Base-by-base conservation (phyloP, 164 flowering plant species). In the Macadamia tetraphylla region DNA sequence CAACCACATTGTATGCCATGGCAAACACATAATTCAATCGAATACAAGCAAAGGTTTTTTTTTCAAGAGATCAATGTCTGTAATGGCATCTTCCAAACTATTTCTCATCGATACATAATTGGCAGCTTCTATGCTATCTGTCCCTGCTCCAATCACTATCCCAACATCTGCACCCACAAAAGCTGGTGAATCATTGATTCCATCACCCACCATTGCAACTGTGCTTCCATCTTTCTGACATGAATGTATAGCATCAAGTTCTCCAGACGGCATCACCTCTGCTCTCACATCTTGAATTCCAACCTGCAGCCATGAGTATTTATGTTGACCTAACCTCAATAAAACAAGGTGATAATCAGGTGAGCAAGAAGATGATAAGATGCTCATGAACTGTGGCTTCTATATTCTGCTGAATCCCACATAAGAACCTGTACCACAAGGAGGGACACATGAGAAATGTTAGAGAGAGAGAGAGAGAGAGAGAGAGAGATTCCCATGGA, bases 131-230 rank as follows among this genome's bases (percentile, higher is more conserved):
- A 95, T 89, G 99, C 99, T 84, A 71, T 95, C 99, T 0, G 98
- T 95, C 14, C 99, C 99, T n/a, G 99, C 97, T 29, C 99, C 99
- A 17, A 95, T 92, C 14, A 98, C 99, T 87, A 95, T 95, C 14
- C 99, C 99, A 18, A 95, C 86, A 77, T 95, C 99, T 0, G 99
- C 97, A 10, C 94, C 98, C 32, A 97, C 99, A 51, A 95, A 82
- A 58, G 99, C 99, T 12, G 98, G 99, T 4, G 98, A 91, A 75
- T 95, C 99, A 46, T 95, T 95, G 71, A 95, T 91, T 0, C 99
- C 99, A 73, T 95, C 99, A 40, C 98, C 99, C 12, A 95, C 96
- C 99, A 95, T 95, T 35, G 96, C 99, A 43, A 95, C 99, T 35
- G 75, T 73, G 63, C 80, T 86, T 62, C 98, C 97, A 57, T 82